Conservation (phyloP, 2,329 filamentous ascomycete species). For the Aureobasidium sp. region DNA sequence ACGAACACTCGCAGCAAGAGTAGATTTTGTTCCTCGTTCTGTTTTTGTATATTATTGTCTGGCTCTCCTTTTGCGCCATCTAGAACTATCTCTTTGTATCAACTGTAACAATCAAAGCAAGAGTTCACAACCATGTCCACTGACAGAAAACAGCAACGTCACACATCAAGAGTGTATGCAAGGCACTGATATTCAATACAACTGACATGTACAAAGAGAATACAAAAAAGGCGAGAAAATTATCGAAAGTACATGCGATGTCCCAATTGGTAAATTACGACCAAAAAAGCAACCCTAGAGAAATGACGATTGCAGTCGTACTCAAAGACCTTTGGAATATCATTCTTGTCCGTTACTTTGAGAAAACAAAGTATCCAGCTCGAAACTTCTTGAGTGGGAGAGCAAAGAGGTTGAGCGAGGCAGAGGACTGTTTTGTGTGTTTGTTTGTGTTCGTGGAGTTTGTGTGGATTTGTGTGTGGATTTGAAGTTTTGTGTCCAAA, state of each 20-base stretch:
- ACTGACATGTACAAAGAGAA: too few relatives aligned
- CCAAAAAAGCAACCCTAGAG: conserved; percentile 1
- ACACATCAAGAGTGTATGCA: too few relatives aligned
- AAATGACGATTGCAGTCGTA: conserved; percentile 14
- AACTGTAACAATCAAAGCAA: not conserved
- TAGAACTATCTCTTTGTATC: not conserved
- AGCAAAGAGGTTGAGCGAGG: conserved; percentile 15
- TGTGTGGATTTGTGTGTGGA: too few relatives aligned
- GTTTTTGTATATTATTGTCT: not conserved
- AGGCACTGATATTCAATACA: too few relatives aligned
- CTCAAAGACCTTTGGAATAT: conserved; percentile 16
- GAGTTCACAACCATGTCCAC: too few relatives aligned
- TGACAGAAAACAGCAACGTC: too few relatives aligned
- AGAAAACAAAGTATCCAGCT: conserved; percentile 13
- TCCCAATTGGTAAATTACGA: conserved; percentile 17
- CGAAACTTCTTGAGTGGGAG: conserved; percentile 8
- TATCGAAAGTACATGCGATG: too few relatives aligned
- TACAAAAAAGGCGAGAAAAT: too few relatives aligned
- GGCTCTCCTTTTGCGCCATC: not conserved
- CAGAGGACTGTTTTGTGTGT: conserved; percentile 4
- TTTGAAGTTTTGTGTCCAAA: too few relatives aligned
- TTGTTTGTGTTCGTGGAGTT: too few relatives aligned
- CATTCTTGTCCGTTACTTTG: conserved; percentile 14
- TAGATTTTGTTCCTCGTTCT: not conserved
- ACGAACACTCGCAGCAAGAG: conserved; percentile 23